Conservation (phyloP, 2,329 filamentous ascomycete genomes). For the Diplocarpon mali region DNA sequence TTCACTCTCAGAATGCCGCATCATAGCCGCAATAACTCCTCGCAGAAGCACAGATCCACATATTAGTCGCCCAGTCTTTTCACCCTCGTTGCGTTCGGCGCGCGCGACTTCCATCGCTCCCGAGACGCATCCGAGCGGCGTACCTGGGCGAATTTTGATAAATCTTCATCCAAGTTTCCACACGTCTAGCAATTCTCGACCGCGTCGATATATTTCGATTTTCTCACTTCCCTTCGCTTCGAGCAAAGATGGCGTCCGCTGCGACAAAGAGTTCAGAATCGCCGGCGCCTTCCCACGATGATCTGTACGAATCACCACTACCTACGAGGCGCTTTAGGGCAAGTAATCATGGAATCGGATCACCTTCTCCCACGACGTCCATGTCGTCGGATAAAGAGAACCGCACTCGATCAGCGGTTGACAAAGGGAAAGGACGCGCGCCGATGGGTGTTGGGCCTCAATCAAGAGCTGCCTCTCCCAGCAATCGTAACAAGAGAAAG, state of each 20-base stretch:
- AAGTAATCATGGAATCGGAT: constrained; percentile 5
- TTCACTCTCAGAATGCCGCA: no score
- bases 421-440: constrained; percentile 33
- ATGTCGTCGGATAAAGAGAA: constrained; percentile 41
- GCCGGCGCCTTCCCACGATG: constrained; percentile 20
- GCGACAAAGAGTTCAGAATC: constrained; percentile 22
- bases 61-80: no score
- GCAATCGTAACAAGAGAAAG: constrained; percentile 18
- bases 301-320: constrained; percentile 25
- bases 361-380: constrained; percentile 27
- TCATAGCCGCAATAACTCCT: no score
- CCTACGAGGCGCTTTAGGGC: constrained; percentile 8
- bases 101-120: no score
- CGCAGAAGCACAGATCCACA: no score
- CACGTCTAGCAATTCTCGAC: background rate
- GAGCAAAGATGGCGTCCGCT: constrained; percentile 10
- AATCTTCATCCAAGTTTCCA: background rate
- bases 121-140: no score
- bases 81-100: no score
- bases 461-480: constrained; percentile 5
- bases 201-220: background rate
- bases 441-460: constrained; percentile 32
- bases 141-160: background rate
- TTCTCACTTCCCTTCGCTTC: background rate
- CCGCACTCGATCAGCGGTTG: constrained; percentile 19